Evolutionary conservation across 2,329 filamentous ascomycete species (phyloP), one percentile per base, ranked within the genome.

Genomic region (Stagonosporopsis cucurbitacearum): DNA sequence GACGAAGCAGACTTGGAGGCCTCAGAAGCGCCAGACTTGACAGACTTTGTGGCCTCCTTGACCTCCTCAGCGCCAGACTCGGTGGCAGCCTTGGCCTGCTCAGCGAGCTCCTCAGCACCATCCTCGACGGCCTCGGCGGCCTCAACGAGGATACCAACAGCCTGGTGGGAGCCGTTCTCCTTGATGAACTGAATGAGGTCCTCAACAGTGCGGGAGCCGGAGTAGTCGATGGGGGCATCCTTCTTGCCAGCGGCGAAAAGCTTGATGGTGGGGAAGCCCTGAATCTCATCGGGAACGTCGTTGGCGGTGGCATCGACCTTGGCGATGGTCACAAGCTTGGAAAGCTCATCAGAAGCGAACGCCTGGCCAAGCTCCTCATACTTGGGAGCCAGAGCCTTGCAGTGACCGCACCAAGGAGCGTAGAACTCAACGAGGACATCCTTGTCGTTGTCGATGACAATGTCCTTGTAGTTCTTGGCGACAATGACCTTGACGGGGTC

Each of bases 181-280:
- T 91, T 88, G 78, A 99, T 86, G 82, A 99, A 99, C 71, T 88
- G 85, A 72, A 91, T 88, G 58, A 99, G 86, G 76, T 98, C 95
- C 82, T 96, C 91, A 53, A 97, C 81, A 51, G 92, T 95, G 72
- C 95, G 92, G 64, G 88, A 86, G 69, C 95, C 95, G 64, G 83
- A 85, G 86, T 97, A 99, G 69, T 92, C 91, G 62, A 97, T 79
- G 57, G 95, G 91, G 67, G 87, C 82, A 73, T 85, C 84, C 88
- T 99, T 99, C 79, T 85, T 84, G 72, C 92, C 93, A 69, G 95
- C 95, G 63, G 91, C 86, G 89, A 87, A 99, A 67, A 99, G 86
- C 86, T 98, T 98, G 86, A 99, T 97, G 77, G 95, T 99, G 54
- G 95, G 95, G 89, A 99, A 99, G 63, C 95, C 95, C 79, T 91